Base-by-base conservation (phyloP, 2,329 filamentous ascomycete genomes). In the Hortaea sp. region DNA sequence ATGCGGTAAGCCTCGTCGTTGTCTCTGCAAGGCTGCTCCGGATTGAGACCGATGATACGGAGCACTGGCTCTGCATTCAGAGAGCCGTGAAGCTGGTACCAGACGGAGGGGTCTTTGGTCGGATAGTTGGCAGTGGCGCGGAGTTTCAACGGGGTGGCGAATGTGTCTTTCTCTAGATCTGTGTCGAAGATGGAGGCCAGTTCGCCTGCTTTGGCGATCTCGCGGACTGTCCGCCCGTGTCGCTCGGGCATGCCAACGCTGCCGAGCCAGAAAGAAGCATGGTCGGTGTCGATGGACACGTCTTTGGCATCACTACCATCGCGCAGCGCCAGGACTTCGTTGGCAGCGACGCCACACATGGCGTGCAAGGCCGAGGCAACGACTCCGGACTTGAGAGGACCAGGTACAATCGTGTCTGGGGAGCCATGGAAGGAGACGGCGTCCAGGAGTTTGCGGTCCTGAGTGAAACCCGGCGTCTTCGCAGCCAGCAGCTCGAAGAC, bases 71-170 rank as follows among this genome's bases (percentile, higher is more conserved):
- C 55, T 0, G 72, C 67, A 32, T 73, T 57, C 39, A 77, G 61
- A 0, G 69, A 74, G 5, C 74, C 74, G 44, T 77, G 72, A 0
- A 77, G 61, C 7, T 71, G 71, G 54, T 73, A 77, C 69, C 70
- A 75, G 0, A 68, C 65, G 0, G 64, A 61, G 0, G 64, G 57
- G 30, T 70, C 58, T 11, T 63, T 67, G 0, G 73, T 76, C 5
- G 67, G 69, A 50, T 75, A 76, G 42, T 73, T 63, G 1, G 65
- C 69, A 6, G 69, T 71, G 4, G 65, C 57, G 12, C 72, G 66
- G 39, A 66, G 67, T 30, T 63, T 63, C 41, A 72, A 55, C 0
- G 65, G 57, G 6, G 60, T 63, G 39, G 13, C 13, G 10, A 40
- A 27, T 9, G 38, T 9, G 28, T 28, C 40, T n/a, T 46, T 10